A percentile compares a stretch with the other conserved stretches of the same genome.
phyloP scores from a whole-genome alignment of 2,329 filamentous ascomycete genomes.

The Coniochaeta prunicola region DNA sequence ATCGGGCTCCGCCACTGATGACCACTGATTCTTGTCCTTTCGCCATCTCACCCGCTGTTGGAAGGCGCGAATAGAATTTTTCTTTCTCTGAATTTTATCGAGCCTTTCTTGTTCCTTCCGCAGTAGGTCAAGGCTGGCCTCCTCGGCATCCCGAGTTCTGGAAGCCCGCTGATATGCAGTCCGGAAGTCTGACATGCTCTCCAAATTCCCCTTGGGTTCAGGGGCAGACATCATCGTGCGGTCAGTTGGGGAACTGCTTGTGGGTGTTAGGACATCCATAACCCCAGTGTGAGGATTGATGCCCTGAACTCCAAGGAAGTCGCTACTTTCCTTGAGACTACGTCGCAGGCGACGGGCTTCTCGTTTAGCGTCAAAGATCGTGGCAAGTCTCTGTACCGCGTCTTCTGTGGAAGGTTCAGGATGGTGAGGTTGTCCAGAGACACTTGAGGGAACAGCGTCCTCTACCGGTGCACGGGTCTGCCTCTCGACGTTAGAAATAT shows the following conservation, averaged over 20 bases:
- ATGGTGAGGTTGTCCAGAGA: background rate
- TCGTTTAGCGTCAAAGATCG: constrained; percentile 22
- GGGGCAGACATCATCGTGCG: background rate
- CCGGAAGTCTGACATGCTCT: background rate
- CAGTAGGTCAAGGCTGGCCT: constrained; percentile 18
- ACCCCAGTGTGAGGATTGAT: constrained; percentile 50
- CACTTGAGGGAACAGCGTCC: background rate
- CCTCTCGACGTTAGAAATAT: background rate
- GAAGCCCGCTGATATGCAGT: background rate
- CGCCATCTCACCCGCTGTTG: constrained; percentile 34
- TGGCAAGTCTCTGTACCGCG: background rate
- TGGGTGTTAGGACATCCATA: constrained; percentile 42
- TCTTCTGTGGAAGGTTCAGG: background rate
- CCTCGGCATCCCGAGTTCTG: constrained; percentile 20
- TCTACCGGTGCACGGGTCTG: background rate
- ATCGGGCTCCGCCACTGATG: constrained; percentile 39
- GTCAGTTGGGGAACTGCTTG: constrained; percentile 35
- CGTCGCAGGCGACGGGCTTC: constrained; percentile 32
- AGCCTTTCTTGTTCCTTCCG: constrained; percentile 30
- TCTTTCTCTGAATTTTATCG: constrained; percentile 33
- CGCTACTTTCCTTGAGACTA: constrained; percentile 44
- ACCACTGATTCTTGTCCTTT: constrained; percentile 40
- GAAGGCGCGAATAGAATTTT: constrained; percentile 26
- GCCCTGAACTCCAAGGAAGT: constrained; percentile 52
- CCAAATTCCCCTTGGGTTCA: background rate